phyloP scores from a whole-genome alignment of 352 stramenopile genomes.

The Aphanomyces cochlioides region DNA sequence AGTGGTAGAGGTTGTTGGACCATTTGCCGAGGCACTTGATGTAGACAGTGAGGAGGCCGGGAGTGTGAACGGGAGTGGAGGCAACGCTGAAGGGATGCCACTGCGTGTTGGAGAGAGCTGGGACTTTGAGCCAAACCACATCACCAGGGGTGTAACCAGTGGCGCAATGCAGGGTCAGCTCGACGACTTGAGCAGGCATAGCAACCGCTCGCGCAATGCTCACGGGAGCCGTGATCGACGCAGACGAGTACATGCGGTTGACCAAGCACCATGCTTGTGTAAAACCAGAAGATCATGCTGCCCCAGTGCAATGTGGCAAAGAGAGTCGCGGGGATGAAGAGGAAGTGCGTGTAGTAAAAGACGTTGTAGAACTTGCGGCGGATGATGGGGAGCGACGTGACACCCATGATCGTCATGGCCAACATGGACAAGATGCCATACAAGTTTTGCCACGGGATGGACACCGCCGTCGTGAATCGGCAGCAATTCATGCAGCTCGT shows the following conservation, averaged over 20 bases:
- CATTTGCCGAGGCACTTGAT: conserved; percentile 30
- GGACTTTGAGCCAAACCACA: conserved; percentile 75
- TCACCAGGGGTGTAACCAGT: conserved; percentile 58
- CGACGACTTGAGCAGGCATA: conserved; percentile 34
- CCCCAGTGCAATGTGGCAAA: conserved; percentile 43
- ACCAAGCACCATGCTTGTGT: conserved; percentile 42
- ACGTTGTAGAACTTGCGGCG: conserved; percentile 42
- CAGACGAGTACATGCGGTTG: conserved; percentile 37
- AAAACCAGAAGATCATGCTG: conserved; percentile 48
- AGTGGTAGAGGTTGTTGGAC: conserved; percentile 33
- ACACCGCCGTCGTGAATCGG: conserved; percentile 45
- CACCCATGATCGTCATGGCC: conserved; percentile 39
- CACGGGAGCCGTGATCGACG: conserved; percentile 36
- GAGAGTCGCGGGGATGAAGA: conserved; percentile 39
- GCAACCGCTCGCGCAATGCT: conserved; percentile 34
- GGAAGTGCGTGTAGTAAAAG: conserved; percentile 49
- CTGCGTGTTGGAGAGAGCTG: conserved; percentile 40
- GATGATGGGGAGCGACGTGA: conserved; percentile 39
- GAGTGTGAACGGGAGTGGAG: conserved; percentile 32
- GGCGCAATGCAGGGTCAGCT: conserved; percentile 40
- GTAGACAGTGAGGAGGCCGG: conserved; percentile 36
- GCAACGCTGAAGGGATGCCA: conserved; percentile 38
- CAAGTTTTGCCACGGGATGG: conserved; percentile 52
- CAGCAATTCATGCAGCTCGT: conserved; percentile 30
- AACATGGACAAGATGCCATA: conserved; percentile 43